phyloP scores from a whole-genome alignment of 495 filamentous ascomycete species.

The Xeromyces bisporus region DNA sequence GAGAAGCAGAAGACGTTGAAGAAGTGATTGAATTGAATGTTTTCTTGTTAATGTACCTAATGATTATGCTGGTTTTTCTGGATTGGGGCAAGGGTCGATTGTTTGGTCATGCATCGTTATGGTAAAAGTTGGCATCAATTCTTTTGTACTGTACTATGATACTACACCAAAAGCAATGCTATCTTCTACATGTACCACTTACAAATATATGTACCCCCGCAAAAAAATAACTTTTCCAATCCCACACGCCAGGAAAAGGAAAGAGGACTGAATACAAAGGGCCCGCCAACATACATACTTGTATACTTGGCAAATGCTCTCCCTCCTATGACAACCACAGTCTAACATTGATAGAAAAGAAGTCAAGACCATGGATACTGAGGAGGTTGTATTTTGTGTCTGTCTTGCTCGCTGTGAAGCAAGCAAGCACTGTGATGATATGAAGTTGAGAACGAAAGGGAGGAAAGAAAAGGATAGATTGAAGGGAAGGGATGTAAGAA shows the following conservation, averaged over 20 bases:
- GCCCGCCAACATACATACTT: too few relatives aligned
- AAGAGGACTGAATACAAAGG: not conserved
- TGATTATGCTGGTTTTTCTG: not conserved
- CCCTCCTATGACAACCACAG: slow-evolving; percentile 37
- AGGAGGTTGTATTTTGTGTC: slow-evolving; percentile 24
- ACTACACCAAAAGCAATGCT: too few relatives aligned
- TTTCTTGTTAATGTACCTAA: too few relatives aligned
- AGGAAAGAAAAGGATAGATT: too few relatives aligned
- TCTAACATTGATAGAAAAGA: slow-evolving; percentile 28
- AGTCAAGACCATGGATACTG: slow-evolving; percentile 35
- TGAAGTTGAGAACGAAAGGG: too few relatives aligned
- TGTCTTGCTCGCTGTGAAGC: too few relatives aligned
- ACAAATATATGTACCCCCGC: slow-evolving; percentile 13
- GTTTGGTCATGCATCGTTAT: too few relatives aligned
- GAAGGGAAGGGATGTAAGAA: too few relatives aligned
- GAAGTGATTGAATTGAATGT: slow-evolving; percentile 47
- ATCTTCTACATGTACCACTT: too few relatives aligned
- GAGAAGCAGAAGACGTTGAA: slow-evolving; percentile 99
- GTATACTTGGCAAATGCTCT: slow-evolving; percentile 15
- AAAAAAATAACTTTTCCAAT: slow-evolving; percentile 7
- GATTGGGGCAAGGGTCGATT: not conserved
- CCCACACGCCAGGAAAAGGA: slow-evolving; percentile 2
- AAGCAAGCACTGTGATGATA: too few relatives aligned
- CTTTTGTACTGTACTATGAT: too few relatives aligned
- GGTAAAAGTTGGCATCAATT: too few relatives aligned